Percentiles rank a stretch among this genome's conserved stretches.
Evolutionary conservation across 2,329 filamentous ascomycete species (phyloP).

Genomic region (Venturia asperata): DNA sequence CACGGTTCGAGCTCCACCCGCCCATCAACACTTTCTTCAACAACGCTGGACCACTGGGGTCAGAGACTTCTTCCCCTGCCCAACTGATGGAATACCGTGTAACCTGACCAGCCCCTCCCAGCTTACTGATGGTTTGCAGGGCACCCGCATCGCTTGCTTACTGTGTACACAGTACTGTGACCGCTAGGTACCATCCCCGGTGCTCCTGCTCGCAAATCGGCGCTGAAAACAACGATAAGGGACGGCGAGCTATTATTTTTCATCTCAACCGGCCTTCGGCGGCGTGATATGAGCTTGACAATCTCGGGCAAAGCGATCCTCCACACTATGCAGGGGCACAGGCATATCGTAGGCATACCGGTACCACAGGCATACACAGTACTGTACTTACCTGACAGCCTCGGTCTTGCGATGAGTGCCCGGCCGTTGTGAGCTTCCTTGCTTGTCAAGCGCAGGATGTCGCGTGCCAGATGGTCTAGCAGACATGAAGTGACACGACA

Average conservation of each 20-base stretch:
- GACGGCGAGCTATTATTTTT: neutral
- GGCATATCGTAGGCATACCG: neutral
- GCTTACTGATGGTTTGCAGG: neutral
- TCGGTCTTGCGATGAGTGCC: neutral
- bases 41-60: neutral
- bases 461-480: neutral
- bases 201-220: neutral
- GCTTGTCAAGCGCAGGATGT: neutral
- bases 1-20: too few species aligned
- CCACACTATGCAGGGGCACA: slow-evolving; percentile 6
- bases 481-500: neutral
- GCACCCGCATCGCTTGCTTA: neutral
- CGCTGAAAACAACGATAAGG: neutral
- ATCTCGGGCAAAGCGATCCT: slow-evolving; percentile 3
- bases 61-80: neutral
- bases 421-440: neutral
- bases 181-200: too few species aligned
- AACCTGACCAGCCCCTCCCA: neutral
- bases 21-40: too few species aligned
- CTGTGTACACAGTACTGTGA: too few species aligned
- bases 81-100: neutral
- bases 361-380: too few species aligned
- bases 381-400: neutral
- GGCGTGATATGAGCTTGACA: neutral
- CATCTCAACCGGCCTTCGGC: neutral